These are phyloP conservation scores for Mycena maculata DNA, from an alignment of 768 basidiomycete genomes.

Conservation along the genomic window DNA sequence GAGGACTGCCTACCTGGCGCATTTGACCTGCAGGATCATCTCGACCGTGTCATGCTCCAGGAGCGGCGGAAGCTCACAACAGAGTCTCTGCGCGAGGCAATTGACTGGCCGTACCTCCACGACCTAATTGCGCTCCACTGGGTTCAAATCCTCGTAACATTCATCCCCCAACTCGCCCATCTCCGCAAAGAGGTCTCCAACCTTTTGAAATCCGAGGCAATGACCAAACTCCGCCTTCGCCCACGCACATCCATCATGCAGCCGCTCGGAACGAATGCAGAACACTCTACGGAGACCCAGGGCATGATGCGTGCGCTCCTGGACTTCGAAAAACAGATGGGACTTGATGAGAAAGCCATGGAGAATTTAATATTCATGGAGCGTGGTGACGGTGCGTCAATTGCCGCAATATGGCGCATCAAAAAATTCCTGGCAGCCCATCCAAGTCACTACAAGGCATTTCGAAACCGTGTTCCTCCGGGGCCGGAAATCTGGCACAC, in stretches of 20 bases:
- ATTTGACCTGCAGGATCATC: conserved; percentile 4
- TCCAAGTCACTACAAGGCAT: conserved; percentile 30
- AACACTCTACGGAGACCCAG: conserved; percentile 35
- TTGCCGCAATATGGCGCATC: conserved; percentile 34
- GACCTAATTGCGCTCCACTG: conserved; percentile 36
- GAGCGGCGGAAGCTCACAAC: conserved; percentile 32
- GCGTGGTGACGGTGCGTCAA: conserved; percentile 34
- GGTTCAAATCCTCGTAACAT: conserved; percentile 34
- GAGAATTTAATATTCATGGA: conserved; percentile 33
- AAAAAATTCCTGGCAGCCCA: conserved; percentile 33
- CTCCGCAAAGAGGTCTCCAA: conserved; percentile 31
- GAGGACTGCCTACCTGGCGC: conserved; percentile 35
- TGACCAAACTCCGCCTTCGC: conserved; percentile 37
- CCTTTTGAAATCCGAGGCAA: conserved; percentile 21
- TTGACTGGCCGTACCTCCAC: conserved; percentile 36
- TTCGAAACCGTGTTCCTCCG: conserved; percentile 29
- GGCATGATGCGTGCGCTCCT: conserved; percentile 35
- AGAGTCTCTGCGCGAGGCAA: conserved; percentile 22
- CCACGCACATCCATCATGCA: conserved; percentile 35
- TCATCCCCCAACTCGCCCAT: conserved; percentile 35
- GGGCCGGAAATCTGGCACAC: conserved; percentile 37
- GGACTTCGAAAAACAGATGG: conserved; percentile 33
- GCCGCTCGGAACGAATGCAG: conserved; percentile 36
- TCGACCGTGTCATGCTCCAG: conserved; percentile 27
- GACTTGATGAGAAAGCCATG: conserved; percentile 28